These are phyloP conservation scores for Coemansia sp. DNA, from an alignment of 192 early-diverging fungal species.

Conservation along the genomic window DNA sequence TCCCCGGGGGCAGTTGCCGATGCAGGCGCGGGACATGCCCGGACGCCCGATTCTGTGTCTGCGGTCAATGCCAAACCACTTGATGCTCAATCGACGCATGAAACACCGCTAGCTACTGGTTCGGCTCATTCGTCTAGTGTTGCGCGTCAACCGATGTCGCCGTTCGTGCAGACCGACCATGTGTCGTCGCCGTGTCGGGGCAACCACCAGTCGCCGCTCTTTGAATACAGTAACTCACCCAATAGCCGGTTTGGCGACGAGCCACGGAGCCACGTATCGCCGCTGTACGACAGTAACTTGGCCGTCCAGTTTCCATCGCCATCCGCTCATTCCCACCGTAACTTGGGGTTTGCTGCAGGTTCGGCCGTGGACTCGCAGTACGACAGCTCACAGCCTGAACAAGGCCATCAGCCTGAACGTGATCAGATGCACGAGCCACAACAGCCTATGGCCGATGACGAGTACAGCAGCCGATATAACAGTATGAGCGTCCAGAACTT, in stretches of 20 bases:
- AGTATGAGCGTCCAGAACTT: slow-evolving; percentile 52
- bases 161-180: neutral
- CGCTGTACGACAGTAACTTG: neutral
- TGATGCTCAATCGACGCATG: neutral
- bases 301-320: neutral
- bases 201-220: slow-evolving; percentile 1
- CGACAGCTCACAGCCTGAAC: no score
- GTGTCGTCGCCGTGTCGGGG: slow-evolving; percentile 6
- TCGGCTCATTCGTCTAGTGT: neutral
- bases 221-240: slow-evolving; percentile 11
- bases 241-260: neutral
- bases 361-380: neutral
- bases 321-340: slow-evolving; percentile 1
- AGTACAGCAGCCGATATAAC: slow-evolving; percentile 24
- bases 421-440: slow-evolving; percentile 14
- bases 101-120: neutral
- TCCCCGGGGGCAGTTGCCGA: neutral
- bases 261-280: neutral
- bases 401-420: neutral
- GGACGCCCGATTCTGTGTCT: slow-evolving; percentile 2
- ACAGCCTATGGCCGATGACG: slow-evolving; percentile 10
- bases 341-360: slow-evolving; percentile 4
- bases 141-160: neutral
- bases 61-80: neutral
- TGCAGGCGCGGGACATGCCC: neutral